phyloP scores from a whole-genome alignment of 352 stramenopile species.

The Pythium utonaiense region DNA sequence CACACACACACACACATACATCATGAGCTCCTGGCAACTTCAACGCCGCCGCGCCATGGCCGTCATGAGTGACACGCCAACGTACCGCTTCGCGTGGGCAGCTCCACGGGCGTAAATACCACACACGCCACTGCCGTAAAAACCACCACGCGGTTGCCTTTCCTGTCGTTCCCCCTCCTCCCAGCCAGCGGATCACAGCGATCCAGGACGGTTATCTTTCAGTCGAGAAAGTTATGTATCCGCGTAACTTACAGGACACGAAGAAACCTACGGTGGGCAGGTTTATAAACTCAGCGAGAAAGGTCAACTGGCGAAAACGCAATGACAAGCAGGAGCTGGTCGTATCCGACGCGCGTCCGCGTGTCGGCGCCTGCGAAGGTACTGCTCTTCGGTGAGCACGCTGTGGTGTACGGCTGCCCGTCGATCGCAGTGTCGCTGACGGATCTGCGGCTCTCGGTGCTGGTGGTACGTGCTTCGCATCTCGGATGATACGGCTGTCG shows the following conservation, averaged over 20 bases:
- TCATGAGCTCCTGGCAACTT: conserved; percentile 1
- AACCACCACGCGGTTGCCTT: conserved; percentile 2
- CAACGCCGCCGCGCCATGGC: background rate
- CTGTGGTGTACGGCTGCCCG: conserved; percentile 84
- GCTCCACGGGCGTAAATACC: conserved; percentile 3
- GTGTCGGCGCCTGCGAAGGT: conserved; percentile 86
- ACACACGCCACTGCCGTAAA: background rate
- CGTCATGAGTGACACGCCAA: background rate
- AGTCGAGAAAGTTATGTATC: background rate
- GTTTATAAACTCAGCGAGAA: conserved; percentile 7
- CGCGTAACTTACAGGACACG: background rate
- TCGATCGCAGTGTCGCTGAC: conserved; percentile 80
- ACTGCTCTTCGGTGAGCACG: conserved; percentile 88
- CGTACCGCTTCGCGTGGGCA: background rate
- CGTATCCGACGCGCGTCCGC: conserved; percentile 26
- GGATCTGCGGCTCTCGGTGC: conserved; percentile 76
- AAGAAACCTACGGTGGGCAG: background rate
- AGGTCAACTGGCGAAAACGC: background rate
- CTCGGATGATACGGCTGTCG: too few species aligned
- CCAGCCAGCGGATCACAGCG: background rate
- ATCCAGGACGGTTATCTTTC: too few species aligned
- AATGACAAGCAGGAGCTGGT: background rate
- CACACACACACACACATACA: background rate
- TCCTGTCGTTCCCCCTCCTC: background rate
- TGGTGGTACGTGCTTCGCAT: conserved; percentile 55